phyloP scores from a whole-genome alignment of 805 yeast genomes.

The Starmerella gropengiesseri region DNA sequence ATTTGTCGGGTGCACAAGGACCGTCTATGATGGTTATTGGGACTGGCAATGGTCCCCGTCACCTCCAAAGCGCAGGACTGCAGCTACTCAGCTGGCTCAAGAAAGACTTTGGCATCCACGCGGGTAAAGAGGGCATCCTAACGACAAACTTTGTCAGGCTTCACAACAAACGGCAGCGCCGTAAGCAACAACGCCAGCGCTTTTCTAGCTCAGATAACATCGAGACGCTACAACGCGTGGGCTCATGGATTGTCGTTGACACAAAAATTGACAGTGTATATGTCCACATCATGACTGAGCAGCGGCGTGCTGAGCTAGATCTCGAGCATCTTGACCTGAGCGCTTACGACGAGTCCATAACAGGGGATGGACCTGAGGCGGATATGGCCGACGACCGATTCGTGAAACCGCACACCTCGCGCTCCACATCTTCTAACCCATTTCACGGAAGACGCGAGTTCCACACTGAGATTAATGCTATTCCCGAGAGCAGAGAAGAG shows the following conservation, averaged over 20 bases:
- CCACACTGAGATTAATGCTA: not conserved
- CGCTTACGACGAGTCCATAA: conserved; percentile 24
- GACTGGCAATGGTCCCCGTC: conserved; percentile 68
- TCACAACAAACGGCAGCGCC: conserved; percentile 41
- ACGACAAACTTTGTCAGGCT: conserved; percentile 46
- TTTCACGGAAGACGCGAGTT: not conserved
- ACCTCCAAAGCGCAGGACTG: conserved; percentile 57
- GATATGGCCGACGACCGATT: not conserved
- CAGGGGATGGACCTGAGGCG: not conserved
- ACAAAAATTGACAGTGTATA: conserved; percentile 50
- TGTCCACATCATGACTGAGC: conserved; percentile 62
- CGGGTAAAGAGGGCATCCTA: conserved; percentile 61
- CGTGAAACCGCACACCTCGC: not conserved
- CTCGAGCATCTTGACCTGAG: conserved; percentile 51
- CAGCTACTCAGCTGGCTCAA: conserved; percentile 52
- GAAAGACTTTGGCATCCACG: conserved; percentile 36
- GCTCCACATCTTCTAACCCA: not conserved
- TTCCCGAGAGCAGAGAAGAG: conserved; percentile 12
- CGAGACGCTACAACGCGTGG: conserved; percentile 33
- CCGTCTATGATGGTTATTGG: conserved; percentile 47
- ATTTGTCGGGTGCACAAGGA: conserved; percentile 29
- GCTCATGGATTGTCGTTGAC: conserved; percentile 78
- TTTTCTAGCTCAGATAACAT: not conserved
- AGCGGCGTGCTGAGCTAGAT: conserved; percentile 55
- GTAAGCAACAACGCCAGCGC: conserved; percentile 42